Percentiles rank a stretch among this genome's conserved stretches.
Evolutionary conservation across 352 stramenopile species (phyloP).

Genomic region (Globisporangium parvum): DNA sequence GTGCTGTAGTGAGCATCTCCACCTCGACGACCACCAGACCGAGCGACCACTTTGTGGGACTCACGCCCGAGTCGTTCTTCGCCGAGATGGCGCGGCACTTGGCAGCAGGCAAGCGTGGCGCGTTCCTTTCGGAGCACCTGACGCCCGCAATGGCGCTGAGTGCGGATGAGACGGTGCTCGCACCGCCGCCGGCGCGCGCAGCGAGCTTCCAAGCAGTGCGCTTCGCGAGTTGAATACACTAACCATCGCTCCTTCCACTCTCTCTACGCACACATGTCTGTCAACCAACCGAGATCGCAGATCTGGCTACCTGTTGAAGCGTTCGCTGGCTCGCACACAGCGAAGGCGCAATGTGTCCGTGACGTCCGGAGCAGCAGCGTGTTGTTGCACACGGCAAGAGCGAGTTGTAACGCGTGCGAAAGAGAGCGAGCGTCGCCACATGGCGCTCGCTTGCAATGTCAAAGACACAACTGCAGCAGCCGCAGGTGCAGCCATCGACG

Average conservation of each 20-base stretch:
- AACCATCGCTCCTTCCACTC: neutral
- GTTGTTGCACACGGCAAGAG: neutral
- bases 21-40: no score
- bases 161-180: slow-evolving; percentile 31
- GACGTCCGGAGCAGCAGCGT: neutral
- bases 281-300: no score
- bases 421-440: neutral
- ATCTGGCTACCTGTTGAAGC: no score
- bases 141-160: slow-evolving; percentile 50
- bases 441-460: neutral
- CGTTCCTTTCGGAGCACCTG: slow-evolving; percentile 33
- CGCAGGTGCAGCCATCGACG: no score
- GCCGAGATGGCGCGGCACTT: slow-evolving; percentile 45
- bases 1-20: slow-evolving; percentile 2
- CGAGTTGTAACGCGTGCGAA: neutral
- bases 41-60: slow-evolving; percentile 26
- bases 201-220: slow-evolving; percentile 1
- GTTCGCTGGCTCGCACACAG: neutral
- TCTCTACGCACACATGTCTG: neutral
- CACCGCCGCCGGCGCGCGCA: neutral
- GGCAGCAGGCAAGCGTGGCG: slow-evolving; percentile 36
- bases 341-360: neutral
- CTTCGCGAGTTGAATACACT: neutral
- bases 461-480: no score
- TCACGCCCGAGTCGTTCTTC: slow-evolving; percentile 62